Evolutionary conservation across 495 filamentous ascomycete genomes (phyloP), one percentile per base, ranked within the genome.

Genomic region (Cudoniella acicularis): DNA sequence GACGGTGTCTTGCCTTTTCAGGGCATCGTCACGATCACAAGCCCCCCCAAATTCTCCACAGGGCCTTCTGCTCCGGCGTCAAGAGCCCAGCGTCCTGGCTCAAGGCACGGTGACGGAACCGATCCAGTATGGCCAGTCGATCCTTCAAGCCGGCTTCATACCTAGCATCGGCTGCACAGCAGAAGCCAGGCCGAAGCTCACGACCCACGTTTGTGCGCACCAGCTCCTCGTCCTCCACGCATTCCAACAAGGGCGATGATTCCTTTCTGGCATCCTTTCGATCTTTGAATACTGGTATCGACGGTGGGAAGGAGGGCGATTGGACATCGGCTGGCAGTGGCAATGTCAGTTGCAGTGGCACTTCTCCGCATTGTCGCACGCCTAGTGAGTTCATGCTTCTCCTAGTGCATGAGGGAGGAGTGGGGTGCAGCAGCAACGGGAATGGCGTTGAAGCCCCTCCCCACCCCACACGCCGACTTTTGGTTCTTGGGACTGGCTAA

Each of bases 61-160:
- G 40, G 30, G 13, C 30, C 30, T 6, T 36, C 13, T 36, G 6
- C 13, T 36, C 30, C 30, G 30, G 30, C 30, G 30, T 36, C 30
- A 36, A 4, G 13, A 36, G 13, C 13, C 30, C 30, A 36, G 6
- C 4, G 30, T 6, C 13, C 30, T 36, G 30, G 30, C 30, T 6
- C 30, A 36, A 55, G 27, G 20, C 40, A 46, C 4, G 18, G 30
- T 17, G 13, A 10, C 16, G 9, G 43, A 36, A 17, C 46, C 45
- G 20, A 22, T 13, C 13, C 17, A 50, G 10, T 2, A 66, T 66
- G 64, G 53, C 59, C 25, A 67, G 70, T 54, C 70, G 72, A 56
- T 71, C 73, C 26, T 69, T 74, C 57, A 69, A 70, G 56, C 67
- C 70, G n/a, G 62, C 67, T 61, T 70, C 68, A 49, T 72, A 70